Evolutionary conservation across 2,329 filamentous ascomycete species (phyloP).

Genomic region (Cytospora mali): DNA sequence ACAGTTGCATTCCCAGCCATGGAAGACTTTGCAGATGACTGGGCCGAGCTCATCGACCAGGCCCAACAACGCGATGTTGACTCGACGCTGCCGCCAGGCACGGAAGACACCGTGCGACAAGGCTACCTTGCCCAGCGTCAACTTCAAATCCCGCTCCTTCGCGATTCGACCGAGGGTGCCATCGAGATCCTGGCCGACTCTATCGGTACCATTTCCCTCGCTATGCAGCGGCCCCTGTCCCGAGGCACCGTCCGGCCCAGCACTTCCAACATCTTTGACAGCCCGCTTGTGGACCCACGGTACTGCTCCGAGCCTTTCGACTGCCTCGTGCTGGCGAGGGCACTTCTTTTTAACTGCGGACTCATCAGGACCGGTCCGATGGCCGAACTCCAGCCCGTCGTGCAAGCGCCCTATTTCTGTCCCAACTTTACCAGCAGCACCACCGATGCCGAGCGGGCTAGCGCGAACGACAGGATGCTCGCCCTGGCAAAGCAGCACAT

Average conservation of each 20-base stretch:
- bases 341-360: conserved; percentile 46
- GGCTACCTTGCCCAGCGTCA: conserved; percentile 33
- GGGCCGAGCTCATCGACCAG: conserved; percentile 25
- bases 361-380: conserved; percentile 33
- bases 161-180: conserved; percentile 36
- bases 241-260: conserved; percentile 53
- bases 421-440: background rate
- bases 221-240: conserved; percentile 32
- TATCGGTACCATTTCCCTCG: conserved; percentile 32
- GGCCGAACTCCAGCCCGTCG: conserved; percentile 33
- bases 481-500: conserved; percentile 35
- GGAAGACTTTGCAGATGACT: conserved; percentile 27
- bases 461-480: conserved; percentile 45
- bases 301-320: conserved; percentile 52
- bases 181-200: conserved; percentile 36
- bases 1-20: conserved; percentile 33
- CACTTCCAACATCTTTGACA: conserved; percentile 48
- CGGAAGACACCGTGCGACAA: conserved; percentile 26
- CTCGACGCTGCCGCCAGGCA: conserved; percentile 23
- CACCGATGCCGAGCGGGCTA: conserved; percentile 37
- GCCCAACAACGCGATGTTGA: conserved; percentile 13
- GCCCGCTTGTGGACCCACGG: conserved; percentile 54
- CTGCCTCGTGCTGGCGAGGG: conserved; percentile 49
- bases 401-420: conserved; percentile 41
- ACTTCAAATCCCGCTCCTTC: conserved; percentile 41